Base-by-base conservation (phyloP, 768 basidiomycete species). In the Podaxis sp. region DNA sequence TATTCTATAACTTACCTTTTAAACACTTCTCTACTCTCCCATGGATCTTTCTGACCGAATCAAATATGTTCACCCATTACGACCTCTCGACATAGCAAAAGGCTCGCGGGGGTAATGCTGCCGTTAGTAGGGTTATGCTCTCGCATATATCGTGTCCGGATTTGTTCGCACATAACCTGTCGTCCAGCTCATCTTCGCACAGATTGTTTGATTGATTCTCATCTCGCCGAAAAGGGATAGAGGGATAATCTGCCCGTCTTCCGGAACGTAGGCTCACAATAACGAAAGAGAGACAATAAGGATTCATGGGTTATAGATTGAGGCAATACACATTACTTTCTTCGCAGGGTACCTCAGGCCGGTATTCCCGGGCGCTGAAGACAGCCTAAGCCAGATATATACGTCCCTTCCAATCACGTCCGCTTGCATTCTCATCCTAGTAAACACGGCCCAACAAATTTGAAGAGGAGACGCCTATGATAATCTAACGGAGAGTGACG, bases 401-500 rank as follows among this genome's bases (percentile, higher is more conserved):
- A 25, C 38, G 8, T 52, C 43, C 22, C 17, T 33, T 25, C 53
- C 12, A 27, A 46, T 46, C 36, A 17, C 25, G 15, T 36, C 40
- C 38, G 12, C n/a, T 33, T 54, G 29, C 19, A 40, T 61, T 61
- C 43, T 47, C 17, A 15, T 55, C 24, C 54, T 22, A 40, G 29
- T 6, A 50, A 15, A 2, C 22, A 12, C 11, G 22, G 47, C 22
- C 7, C 24, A 40, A 55, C 3, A 9, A 38, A 40, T 19, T n/a
- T 37, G 22, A 11, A 24, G 15, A 19, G 12, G 25, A 46, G 41
- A 15, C 29, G 19, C 19, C 57, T 1, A n/a, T 17, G 47, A 19
- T 33, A 22, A 13, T 54, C 57, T 66, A 76, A 64, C 75, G 75
- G 55, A 79, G 73, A 9, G 77, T 79, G 22, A 75, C 74, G 29